A percentile compares a stretch with the other conserved stretches of the same genome.
These are phyloP conservation scores for Hypoxylon sp. DNA, from an alignment of 2,329 filamentous ascomycete species.

Conservation along the genomic window DNA sequence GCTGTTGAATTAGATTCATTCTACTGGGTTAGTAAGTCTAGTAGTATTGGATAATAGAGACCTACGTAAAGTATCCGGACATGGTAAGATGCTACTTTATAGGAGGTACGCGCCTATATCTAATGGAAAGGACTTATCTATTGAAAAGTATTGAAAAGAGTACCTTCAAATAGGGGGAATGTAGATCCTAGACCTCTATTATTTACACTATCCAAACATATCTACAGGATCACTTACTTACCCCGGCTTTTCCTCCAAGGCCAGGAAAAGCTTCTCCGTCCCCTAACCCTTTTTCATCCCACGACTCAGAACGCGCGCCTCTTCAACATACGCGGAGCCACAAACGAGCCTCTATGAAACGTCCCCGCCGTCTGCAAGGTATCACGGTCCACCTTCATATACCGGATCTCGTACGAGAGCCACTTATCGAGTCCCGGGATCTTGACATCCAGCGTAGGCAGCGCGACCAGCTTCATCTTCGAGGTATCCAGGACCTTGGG, in stretches of 20 bases:
- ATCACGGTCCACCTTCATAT: slow-evolving; percentile 63
- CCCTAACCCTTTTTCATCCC: background rate
- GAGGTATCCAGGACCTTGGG: slow-evolving; percentile 37
- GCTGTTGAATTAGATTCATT: background rate
- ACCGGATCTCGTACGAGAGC: slow-evolving; percentile 66
- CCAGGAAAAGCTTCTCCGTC: background rate
- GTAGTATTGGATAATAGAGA: background rate
- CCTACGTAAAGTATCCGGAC: background rate
- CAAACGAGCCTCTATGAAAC: slow-evolving; percentile 39
- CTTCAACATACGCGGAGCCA: background rate
- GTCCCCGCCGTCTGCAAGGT: slow-evolving; percentile 54
- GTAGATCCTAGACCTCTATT: background rate
- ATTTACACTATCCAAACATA: background rate
- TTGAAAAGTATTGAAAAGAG: too few relatives aligned
- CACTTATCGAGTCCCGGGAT: slow-evolving; percentile 64
- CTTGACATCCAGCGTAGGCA: slow-evolving; percentile 67
- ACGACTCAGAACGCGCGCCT: background rate
- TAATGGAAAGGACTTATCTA: background rate
- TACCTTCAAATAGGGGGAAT: background rate
- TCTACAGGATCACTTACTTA: background rate
- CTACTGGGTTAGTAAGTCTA: background rate
- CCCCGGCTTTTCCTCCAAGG: background rate
- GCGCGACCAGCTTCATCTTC: slow-evolving; percentile 63
- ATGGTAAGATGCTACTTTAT: background rate
- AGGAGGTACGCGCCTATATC: background rate